Base-by-base conservation (phyloP, 768 basidiomycete genomes). In the Russula sp. region DNA sequence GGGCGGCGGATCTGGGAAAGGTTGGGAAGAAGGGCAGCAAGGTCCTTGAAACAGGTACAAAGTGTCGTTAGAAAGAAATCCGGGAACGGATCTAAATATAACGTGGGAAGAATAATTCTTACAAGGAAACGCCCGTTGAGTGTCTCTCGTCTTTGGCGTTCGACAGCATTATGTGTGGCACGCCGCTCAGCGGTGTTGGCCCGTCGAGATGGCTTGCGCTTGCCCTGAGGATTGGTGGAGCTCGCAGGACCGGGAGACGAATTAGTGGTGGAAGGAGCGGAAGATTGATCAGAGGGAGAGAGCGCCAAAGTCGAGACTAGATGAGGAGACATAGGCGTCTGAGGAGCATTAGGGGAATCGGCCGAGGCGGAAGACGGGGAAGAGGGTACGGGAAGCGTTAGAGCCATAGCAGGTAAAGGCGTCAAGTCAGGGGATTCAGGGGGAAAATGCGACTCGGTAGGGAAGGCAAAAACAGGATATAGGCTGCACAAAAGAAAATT, bases 161-260 rank as follows among this genome's bases (percentile, higher is more conserved):
- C 97, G 63, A 98, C 93, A 36, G 97, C 96, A 74, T 98, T 99
- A 78, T 99, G 96, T 24, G 92, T 94, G 4, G 94, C 93, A 40
- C 96, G 81, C 76, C 95, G 91, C 75, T 98, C 96, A 57, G 94
- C 95, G 58, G 95, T 98, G 77, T 98, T 98, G 58, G 94, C 94
- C 36, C 94, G 85, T 67, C 93, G 83, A 71, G 84, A 85, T 61
- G 92, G 85, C 75, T 96, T 96, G 75, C 90, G 85, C 73, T 90
- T 92, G 63, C 78, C 72, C 65, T 83, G 81, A n/a, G 76, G 67
- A 59, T 59, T 67, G 59, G 69, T 63, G 18, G 72, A 58, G 24
- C 69, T 73, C 32, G 72, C 50, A 52, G 61, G 48, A 32, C 54
- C 48, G 4, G 59, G 53, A 51, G 54, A 49, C 30, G 68, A 62